phyloP scores from a whole-genome alignment of 2,329 filamentous ascomycete genomes.

The Fusarium coffeatum region DNA sequence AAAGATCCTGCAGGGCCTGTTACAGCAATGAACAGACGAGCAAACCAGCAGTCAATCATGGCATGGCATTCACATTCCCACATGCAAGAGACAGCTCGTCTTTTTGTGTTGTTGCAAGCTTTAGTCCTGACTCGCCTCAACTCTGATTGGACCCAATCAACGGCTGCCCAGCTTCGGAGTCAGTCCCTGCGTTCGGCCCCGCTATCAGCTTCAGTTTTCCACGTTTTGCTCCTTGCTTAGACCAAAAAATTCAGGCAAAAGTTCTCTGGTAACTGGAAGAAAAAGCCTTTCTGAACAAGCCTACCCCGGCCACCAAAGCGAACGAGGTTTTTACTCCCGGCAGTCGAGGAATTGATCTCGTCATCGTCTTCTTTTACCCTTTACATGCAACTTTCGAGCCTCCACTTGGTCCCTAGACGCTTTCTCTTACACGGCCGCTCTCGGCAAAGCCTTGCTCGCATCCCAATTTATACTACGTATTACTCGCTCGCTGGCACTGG shows the following conservation, averaged over 20 bases:
- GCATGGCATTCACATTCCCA: slow-evolving; percentile 43
- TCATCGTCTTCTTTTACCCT: slow-evolving; percentile 44
- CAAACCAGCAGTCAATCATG: slow-evolving; percentile 10
- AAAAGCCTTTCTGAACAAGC: slow-evolving; percentile 34
- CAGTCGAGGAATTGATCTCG: slow-evolving; percentile 47
- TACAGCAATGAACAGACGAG: slow-evolving; percentile 7
- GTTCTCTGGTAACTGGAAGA: slow-evolving; percentile 34
- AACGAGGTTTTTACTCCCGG: slow-evolving; percentile 27
- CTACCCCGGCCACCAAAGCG: slow-evolving; percentile 46
- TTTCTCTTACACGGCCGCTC: slow-evolving; percentile 45
- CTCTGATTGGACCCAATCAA: slow-evolving; percentile 42
- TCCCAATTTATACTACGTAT: slow-evolving; percentile 27
- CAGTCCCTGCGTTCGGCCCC: slow-evolving; percentile 45
- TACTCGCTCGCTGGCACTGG: slow-evolving; percentile 22
- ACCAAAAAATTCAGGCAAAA: slow-evolving; percentile 30
- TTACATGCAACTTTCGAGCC: slow-evolving; percentile 26
- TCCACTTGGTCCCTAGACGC: slow-evolving; percentile 35
- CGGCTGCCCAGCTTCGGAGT: slow-evolving; percentile 38
- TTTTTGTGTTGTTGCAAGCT: slow-evolving; percentile 34
- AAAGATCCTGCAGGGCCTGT: slow-evolving; percentile 21
- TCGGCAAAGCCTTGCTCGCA: slow-evolving; percentile 44
- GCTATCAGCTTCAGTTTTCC: slow-evolving; percentile 41
- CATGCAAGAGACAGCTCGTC: slow-evolving; percentile 40
- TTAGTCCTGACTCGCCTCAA: slow-evolving; percentile 46
- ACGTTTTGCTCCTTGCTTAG: slow-evolving; percentile 34